These are phyloP conservation scores for Dactylis glomerata DNA, from an alignment of 176 grass and related monocot genomes.

Conservation along the genomic window DNA sequence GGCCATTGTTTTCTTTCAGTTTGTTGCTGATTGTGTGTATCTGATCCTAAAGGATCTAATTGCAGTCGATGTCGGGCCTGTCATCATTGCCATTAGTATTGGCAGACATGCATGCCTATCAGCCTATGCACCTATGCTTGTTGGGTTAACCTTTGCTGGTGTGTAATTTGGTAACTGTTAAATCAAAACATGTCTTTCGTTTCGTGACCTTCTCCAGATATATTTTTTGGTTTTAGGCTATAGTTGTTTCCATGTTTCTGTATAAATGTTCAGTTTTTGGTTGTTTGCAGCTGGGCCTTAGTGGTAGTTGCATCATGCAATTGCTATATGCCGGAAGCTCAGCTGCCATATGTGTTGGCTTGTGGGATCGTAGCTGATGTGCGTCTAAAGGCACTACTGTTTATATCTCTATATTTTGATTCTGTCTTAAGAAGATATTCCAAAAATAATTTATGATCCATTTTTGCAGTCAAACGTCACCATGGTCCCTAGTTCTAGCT, in stretches of 20 bases:
- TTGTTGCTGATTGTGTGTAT: conserved; percentile 42
- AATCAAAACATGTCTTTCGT: conserved; percentile 4
- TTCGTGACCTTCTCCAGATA: not conserved
- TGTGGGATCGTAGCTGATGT: too few relatives aligned
- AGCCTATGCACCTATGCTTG: conserved; percentile 35
- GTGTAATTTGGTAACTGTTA: conserved; percentile 38
- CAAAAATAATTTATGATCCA: too few relatives aligned
- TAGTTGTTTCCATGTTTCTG: not conserved
- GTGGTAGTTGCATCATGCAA: not conserved
- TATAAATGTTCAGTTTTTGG: not conserved
- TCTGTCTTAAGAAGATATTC: too few relatives aligned
- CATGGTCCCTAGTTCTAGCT: too few relatives aligned
- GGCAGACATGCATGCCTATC: conserved; percentile 32
- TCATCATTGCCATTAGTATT: conserved; percentile 34
- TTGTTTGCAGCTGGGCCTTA: not conserved
- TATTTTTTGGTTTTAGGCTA: not conserved
- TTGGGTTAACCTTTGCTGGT: conserved; percentile 16
- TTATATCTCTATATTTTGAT: too few relatives aligned
- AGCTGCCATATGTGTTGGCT: not conserved
- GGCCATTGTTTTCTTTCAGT: conserved; percentile 41
- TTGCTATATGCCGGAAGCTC: not conserved
- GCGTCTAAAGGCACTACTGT: too few relatives aligned
- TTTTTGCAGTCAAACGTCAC: too few relatives aligned
- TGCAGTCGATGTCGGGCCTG: conserved; percentile 19
- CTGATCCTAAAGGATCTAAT: conserved; percentile 51